Base-by-base conservation (phyloP, 768 basidiomycete species). In the Serendipita sp. region DNA sequence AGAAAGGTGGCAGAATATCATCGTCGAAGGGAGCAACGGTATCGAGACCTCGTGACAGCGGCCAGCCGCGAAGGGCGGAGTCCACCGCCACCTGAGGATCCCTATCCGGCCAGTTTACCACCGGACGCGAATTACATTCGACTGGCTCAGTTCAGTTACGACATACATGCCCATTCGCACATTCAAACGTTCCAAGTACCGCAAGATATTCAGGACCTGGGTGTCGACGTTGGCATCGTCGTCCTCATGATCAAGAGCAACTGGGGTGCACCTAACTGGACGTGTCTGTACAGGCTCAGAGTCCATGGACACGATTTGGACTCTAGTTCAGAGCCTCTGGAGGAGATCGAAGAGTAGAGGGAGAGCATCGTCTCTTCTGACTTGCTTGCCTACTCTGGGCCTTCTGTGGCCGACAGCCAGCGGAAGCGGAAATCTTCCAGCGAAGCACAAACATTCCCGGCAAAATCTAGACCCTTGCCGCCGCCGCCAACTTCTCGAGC, bases 271-370 rank as follows among this genome's bases (percentile, higher is more conserved):
- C 77, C 78, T 3, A 83, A 86, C 63, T 90, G 80, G 70, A 96
- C 94, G 0, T 98, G 95, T 72, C 72, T 98, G 42, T 98, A 92
- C 72, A 82, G 89, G 45, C 75, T 91, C 74, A 80, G 89, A 44
- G 86, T 89, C 31, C 88, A 90, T 68, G 89, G 89, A 26, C 65
- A 48, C 45, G 30, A 62, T 16, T 11, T 61, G 16, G 33, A 61
- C 42, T 33, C 7, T 11, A n/a, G n/a, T 1, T 24, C 53, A 3
- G 22, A 4, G 17, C 24, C 53, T 22, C 13, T 28, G 22, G 24
- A 58, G 30, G 53, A 58, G 30, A 58, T 58, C 31, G 53, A 58
- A 14, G 34, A 38, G 14, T 38, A 38, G 14, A 38, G 34, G 1
- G 14, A 38, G 14, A n/a, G n/a, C n/a, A n/a, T n/a, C n/a, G n/a